phyloP scores from a whole-genome alignment of 441 rosid species.

The Sinapis alba region DNA sequence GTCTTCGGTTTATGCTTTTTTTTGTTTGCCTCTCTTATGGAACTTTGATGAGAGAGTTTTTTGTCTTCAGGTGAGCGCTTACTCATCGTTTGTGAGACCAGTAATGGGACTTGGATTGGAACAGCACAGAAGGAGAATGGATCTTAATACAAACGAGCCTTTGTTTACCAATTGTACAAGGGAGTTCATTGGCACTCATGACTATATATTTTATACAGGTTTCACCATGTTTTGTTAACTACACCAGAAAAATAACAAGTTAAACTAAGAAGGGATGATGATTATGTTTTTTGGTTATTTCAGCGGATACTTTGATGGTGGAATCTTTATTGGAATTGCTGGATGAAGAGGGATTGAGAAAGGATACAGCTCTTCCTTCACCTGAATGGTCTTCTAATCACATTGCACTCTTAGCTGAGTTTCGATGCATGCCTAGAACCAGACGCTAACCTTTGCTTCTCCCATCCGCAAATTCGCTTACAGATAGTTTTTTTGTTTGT shows the following conservation, averaged over 20 bases:
- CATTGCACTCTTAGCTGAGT: slow-evolving; percentile 96
- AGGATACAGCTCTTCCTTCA: slow-evolving; percentile 99
- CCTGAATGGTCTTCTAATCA: slow-evolving; percentile 99
- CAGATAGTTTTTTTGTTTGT: slow-evolving; percentile 28
- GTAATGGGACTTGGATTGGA: slow-evolving; percentile 67
- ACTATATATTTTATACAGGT: slow-evolving; percentile 99
- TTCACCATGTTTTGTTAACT: not conserved
- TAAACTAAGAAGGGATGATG: slow-evolving; percentile 8
- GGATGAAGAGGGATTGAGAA: slow-evolving; percentile 98
- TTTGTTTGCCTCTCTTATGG: not conserved
- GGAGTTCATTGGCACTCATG: slow-evolving; percentile 94
- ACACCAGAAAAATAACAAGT: not conserved
- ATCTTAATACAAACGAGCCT: slow-evolving; percentile 87
- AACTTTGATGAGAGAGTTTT: slow-evolving; percentile 17
- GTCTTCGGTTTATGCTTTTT: not conserved
- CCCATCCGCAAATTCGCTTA: slow-evolving; percentile 6
- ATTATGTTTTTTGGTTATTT: slow-evolving; percentile 18
- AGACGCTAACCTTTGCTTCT: slow-evolving; percentile 72
- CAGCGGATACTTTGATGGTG: slow-evolving; percentile 96
- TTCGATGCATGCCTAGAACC: slow-evolving; percentile 91
- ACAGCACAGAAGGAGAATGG: slow-evolving; percentile 89
- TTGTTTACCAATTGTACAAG: slow-evolving; percentile 92
- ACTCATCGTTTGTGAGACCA: slow-evolving; percentile 80
- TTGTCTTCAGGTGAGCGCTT: slow-evolving; percentile 91
- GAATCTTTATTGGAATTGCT: slow-evolving; percentile 92